These are phyloP conservation scores for Cyberlindnera japonica DNA, from an alignment of 805 yeast species.

Conservation along the genomic window DNA sequence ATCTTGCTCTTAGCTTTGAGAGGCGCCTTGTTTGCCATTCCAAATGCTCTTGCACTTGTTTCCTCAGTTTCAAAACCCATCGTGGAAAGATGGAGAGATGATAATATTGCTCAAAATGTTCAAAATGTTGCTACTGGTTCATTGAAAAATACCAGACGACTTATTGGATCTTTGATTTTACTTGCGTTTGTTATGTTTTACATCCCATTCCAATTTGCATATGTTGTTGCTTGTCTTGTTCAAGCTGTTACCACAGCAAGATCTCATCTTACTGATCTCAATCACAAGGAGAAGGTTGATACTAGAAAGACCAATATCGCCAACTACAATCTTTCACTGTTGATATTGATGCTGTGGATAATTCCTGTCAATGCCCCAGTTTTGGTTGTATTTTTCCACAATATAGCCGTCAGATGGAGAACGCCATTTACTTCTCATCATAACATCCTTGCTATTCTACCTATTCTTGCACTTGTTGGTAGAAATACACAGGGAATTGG, in stretches of 20 bases:
- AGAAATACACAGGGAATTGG: slow-evolving; percentile 46
- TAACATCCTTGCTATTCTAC: slow-evolving; percentile 71
- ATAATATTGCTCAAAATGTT: not conserved
- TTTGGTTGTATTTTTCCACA: slow-evolving; percentile 76
- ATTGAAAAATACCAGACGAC: slow-evolving; percentile 16
- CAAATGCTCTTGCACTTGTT: not conserved
- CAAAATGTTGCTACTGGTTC: slow-evolving; percentile 5
- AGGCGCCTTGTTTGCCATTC: slow-evolving; percentile 2
- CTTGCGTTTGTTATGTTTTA: slow-evolving; percentile 51
- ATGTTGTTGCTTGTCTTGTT: slow-evolving; percentile 51
- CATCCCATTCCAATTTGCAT: slow-evolving; percentile 81
- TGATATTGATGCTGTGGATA: slow-evolving; percentile 71
- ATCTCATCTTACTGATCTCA: slow-evolving; percentile 14
- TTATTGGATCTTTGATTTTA: slow-evolving; percentile 27
- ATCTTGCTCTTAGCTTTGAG: slow-evolving; percentile 28
- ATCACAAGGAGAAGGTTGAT: slow-evolving; percentile 18
- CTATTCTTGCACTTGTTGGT: slow-evolving; percentile 60
- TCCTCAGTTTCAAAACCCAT: not conserved
- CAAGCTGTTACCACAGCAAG: slow-evolving; percentile 54
- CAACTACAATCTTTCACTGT: slow-evolving; percentile 60
- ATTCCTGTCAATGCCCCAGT: slow-evolving; percentile 78
- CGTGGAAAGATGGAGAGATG: not conserved
- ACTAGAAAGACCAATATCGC: slow-evolving; percentile 32
- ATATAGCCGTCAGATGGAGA: slow-evolving; percentile 70
- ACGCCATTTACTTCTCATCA: slow-evolving; percentile 88